phyloP scores from a whole-genome alignment of 225 moss, liverwort and hornwort species.

The Bryoerythrophyllum caledonicum region DNA sequence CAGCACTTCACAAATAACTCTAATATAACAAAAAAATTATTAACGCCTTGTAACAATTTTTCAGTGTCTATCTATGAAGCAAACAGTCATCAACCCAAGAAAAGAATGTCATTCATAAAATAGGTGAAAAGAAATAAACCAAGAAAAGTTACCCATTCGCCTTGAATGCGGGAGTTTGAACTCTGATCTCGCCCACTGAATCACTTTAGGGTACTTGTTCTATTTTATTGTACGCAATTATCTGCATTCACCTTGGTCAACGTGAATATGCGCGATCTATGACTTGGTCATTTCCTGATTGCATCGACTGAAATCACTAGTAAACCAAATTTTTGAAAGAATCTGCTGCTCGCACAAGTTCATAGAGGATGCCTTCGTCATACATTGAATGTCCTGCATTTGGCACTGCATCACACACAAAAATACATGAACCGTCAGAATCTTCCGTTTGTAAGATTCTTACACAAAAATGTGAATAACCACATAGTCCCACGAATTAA shows the following conservation, averaged over 20 bases:
- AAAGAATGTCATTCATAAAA: too few relatives aligned
- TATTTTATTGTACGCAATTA: neutral
- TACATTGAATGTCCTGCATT: conserved; percentile 91
- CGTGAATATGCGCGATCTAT: conserved; percentile 2
- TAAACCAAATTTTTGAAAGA: conserved; percentile 52
- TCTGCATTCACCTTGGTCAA: neutral
- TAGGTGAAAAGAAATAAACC: too few relatives aligned
- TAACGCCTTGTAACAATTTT: too few relatives aligned
- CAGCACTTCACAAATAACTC: too few relatives aligned
- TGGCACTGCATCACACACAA: conserved; percentile 46
- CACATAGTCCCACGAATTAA: neutral
- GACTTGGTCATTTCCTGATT: conserved; percentile 5
- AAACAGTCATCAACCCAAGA: too few relatives aligned
- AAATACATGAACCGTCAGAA: conserved; percentile 18
- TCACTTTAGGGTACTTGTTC: too few relatives aligned
- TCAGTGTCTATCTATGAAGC: too few relatives aligned
- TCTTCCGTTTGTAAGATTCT: neutral
- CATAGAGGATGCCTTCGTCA: conserved; percentile 62
- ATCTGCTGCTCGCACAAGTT: conserved; percentile 73
- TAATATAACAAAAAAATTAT: too few relatives aligned
- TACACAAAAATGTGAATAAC: neutral
- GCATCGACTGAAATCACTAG: conserved; percentile 30
- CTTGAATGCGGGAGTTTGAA: neutral
- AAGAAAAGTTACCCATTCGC: neutral
- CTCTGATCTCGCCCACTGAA: neutral